Percentiles rank a stretch among this genome's conserved stretches.
Evolutionary conservation across 768 basidiomycete species (phyloP).

Genomic region (Suillus fuscotomentosus): DNA sequence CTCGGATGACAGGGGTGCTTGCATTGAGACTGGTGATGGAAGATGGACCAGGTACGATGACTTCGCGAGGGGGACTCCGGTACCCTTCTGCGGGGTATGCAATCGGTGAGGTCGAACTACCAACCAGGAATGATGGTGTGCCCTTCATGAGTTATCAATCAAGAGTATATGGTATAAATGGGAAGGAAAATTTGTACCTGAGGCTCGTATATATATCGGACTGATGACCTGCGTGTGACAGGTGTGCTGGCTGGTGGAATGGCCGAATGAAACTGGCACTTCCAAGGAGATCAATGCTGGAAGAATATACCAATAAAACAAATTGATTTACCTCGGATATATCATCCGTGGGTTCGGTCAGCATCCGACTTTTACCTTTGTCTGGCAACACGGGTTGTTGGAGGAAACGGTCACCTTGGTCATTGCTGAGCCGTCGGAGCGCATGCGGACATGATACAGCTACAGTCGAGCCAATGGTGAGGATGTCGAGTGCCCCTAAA

Average conservation of each 20-base stretch:
- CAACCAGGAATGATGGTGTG: constrained; percentile 31
- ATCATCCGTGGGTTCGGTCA: constrained; percentile 5
- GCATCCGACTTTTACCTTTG: constrained; percentile 25
- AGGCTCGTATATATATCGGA: constrained; percentile 29
- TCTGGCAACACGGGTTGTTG: background rate
- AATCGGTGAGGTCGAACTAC: constrained; percentile 29
- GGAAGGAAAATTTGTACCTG: constrained; percentile 13
- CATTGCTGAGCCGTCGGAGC: background rate
- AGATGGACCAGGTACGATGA: constrained; percentile 1
- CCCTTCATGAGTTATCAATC: constrained; percentile 13
- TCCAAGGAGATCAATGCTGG: background rate
- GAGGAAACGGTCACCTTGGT: background rate
- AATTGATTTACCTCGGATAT: background rate
- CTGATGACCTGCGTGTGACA: constrained; percentile 3
- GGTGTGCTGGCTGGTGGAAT: background rate
- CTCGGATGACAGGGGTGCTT: constrained; percentile 11
- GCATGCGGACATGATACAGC: background rate
- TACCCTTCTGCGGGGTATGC: constrained; percentile 30
- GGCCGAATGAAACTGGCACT: background rate
- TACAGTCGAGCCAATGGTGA: background rate
- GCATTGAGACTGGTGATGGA: constrained; percentile 3
- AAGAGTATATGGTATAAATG: background rate
- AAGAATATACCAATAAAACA: background rate
- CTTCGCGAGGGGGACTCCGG: constrained; percentile 22
- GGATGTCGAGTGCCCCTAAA: background rate